Conservation (phyloP, 2,329 filamentous ascomycete species). For the Colletotrichum orbiculare region DNA sequence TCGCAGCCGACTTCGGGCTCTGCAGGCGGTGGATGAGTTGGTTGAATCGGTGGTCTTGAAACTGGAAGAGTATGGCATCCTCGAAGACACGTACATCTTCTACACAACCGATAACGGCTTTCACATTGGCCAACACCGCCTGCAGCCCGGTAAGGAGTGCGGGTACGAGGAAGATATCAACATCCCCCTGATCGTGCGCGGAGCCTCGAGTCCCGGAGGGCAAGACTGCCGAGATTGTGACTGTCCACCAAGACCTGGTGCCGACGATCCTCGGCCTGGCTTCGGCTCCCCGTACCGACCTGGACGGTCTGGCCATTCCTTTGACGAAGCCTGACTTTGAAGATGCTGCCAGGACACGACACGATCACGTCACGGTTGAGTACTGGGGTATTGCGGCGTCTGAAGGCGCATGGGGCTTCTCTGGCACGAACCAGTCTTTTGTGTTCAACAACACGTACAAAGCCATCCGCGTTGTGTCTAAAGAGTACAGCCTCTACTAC, state of each 20-base stretch:
- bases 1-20: slow-evolving; percentile 50
- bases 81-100: slow-evolving; percentile 56
- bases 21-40: slow-evolving; percentile 53
- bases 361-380: slow-evolving; percentile 64
- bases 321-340: slow-evolving; percentile 40
- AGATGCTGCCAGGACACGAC: slow-evolving; percentile 40
- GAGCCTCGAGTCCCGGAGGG: slow-evolving; percentile 55
- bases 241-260: slow-evolving; percentile 64
- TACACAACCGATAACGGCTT: slow-evolving; percentile 62
- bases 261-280: slow-evolving; percentile 61
- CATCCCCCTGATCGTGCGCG: slow-evolving; percentile 60
- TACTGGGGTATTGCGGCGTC: slow-evolving; percentile 56
- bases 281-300: slow-evolving; percentile 52
- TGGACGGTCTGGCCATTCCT: slow-evolving; percentile 62
- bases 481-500: slow-evolving; percentile 65
- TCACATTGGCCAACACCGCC: slow-evolving; percentile 61
- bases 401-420: slow-evolving; percentile 41
- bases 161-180: slow-evolving; percentile 60
- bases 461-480: slow-evolving; percentile 56
- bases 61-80: slow-evolving; percentile 39
- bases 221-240: slow-evolving; percentile 49
- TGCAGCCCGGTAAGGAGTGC: slow-evolving; percentile 59
- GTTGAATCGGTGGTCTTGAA: slow-evolving; percentile 46
- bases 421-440: slow-evolving; percentile 33
- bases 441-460: slow-evolving; percentile 65